These are phyloP conservation scores for Podosphaera leucotricha DNA, from an alignment of 2,329 filamentous ascomycete genomes.

Conservation along the genomic window DNA sequence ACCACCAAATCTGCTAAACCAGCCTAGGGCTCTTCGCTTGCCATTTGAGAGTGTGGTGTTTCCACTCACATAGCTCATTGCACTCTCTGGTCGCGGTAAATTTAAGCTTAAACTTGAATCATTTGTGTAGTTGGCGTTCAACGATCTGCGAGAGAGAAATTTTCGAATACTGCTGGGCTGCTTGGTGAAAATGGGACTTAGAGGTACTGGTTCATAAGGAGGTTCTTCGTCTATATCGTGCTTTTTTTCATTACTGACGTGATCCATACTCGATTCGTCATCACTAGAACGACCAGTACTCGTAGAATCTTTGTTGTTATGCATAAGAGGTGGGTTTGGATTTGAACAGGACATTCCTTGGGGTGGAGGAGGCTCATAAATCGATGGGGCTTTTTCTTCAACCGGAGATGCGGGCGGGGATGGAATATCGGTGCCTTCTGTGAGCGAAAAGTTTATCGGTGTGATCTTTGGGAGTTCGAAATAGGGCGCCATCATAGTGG, in stretches of 20 bases:
- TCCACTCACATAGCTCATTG: constrained; percentile 9
- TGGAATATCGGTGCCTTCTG: constrained; percentile 16
- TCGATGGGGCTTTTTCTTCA: constrained; percentile 11
- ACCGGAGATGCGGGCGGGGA: constrained; percentile 15
- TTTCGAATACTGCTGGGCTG: constrained; percentile 17
- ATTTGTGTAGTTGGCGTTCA: constrained; percentile 15
- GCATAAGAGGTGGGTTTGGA: neutral
- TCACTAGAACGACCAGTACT: too few species aligned
- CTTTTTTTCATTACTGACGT: constrained; percentile 1
- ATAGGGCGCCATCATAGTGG: neutral
- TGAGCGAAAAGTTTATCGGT: constrained; percentile 15
- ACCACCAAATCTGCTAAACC: constrained; percentile 9
- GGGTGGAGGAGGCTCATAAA: constrained; percentile 1
- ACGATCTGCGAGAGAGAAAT: constrained; percentile 17
- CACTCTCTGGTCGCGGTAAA: constrained; percentile 12
- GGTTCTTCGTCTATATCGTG: neutral
- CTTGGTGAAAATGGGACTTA: constrained; percentile 12
- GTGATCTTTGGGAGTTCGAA: constrained; percentile 15
- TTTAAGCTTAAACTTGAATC: constrained; percentile 9
- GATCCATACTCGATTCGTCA: constrained; percentile 2
- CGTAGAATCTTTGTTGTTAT: too few species aligned
- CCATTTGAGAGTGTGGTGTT: constrained; percentile 5
- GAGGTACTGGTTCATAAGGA: constrained; percentile 4
- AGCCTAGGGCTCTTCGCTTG: constrained; percentile 13
- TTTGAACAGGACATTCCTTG: neutral